These are phyloP conservation scores for Zymoseptoria crescenta DNA, from an alignment of 2,329 filamentous ascomycete genomes.

Conservation along the genomic window DNA sequence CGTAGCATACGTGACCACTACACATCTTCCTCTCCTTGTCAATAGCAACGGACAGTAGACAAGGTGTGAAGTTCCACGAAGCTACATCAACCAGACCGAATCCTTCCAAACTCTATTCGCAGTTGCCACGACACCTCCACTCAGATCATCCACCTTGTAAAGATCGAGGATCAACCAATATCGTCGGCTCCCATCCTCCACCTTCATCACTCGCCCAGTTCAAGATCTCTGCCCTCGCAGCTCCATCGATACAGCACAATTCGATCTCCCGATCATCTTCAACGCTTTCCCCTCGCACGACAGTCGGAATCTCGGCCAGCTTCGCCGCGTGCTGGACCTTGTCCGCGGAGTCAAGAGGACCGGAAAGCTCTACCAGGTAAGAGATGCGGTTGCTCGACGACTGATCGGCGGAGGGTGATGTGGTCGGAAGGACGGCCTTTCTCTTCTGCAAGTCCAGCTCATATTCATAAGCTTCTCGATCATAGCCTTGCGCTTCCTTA, in stretches of 20 bases:
- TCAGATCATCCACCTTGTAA: neutral
- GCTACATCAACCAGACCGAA: neutral
- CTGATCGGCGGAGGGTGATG: constrained; percentile 11
- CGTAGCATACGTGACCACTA: neutral
- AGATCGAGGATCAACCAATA: constrained; percentile 21
- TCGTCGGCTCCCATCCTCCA: constrained; percentile 20
- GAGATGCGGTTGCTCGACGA: constrained; percentile 12
- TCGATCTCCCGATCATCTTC: constrained; percentile 20
- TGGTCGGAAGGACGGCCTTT: constrained; percentile 18
- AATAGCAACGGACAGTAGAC: no score
- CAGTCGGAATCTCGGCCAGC: constrained; percentile 19
- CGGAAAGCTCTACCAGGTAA: constrained; percentile 27
- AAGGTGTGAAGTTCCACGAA: neutral
- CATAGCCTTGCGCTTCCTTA: constrained; percentile 30
- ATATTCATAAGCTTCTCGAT: constrained; percentile 36
- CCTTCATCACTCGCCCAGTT: constrained; percentile 16
- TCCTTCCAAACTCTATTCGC: neutral
- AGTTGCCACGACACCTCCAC: neutral
- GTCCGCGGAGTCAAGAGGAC: constrained; percentile 20
- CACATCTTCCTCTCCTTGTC: neutral
- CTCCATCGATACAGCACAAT: constrained; percentile 25
- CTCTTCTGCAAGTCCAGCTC: constrained; percentile 25
- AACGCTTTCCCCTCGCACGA: constrained; percentile 20
- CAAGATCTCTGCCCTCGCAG: constrained; percentile 19
- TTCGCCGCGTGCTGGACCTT: constrained; percentile 23